Percentiles rank a stretch among this genome's conserved stretches.
phyloP scores from a whole-genome alignment of 257 asterid species.

The Jasminum sambac region DNA sequence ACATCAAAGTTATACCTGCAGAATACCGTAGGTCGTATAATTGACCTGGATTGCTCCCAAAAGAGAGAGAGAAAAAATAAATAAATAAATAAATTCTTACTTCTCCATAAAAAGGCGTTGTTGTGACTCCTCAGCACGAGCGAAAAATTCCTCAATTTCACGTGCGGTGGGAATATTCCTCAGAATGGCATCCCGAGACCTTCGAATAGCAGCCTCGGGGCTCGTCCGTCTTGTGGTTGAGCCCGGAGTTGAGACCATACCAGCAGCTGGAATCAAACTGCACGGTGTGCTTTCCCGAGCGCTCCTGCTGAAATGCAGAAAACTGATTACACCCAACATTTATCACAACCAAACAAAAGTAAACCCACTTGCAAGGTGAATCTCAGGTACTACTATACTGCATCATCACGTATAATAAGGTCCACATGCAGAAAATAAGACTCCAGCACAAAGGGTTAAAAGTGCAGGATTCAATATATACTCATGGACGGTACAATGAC shows the following conservation, averaged over 20 bases:
- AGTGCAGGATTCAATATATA: background rate
- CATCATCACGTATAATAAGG: background rate
- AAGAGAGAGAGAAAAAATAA: no score
- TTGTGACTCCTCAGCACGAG: constrained; percentile 52
- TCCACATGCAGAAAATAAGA: constrained; percentile 4
- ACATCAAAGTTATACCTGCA: constrained; percentile 62
- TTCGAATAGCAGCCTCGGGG: constrained; percentile 28
- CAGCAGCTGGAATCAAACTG: constrained; percentile 44
- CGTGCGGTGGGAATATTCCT: constrained; percentile 41
- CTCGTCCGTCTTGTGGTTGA: constrained; percentile 49
- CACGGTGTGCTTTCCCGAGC: constrained; percentile 71
- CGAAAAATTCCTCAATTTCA: constrained; percentile 68
- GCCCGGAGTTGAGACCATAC: constrained; percentile 35
- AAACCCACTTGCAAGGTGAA: background rate
- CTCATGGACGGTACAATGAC: background rate
- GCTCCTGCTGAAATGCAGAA: constrained; percentile 38
- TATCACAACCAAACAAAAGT: background rate
- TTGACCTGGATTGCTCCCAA: background rate
- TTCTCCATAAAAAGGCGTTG: constrained; percentile 57
- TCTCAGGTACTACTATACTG: background rate
- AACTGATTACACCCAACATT: background rate
- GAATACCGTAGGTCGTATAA: background rate
- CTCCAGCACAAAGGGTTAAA: background rate
- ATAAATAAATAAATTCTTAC: no score
- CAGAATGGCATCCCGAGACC: constrained; percentile 33